A percentile compares a stretch with the other conserved stretches of the same genome.
phyloP scores from a whole-genome alignment of 75 land plant species.

The Ceratopteris richardii region DNA sequence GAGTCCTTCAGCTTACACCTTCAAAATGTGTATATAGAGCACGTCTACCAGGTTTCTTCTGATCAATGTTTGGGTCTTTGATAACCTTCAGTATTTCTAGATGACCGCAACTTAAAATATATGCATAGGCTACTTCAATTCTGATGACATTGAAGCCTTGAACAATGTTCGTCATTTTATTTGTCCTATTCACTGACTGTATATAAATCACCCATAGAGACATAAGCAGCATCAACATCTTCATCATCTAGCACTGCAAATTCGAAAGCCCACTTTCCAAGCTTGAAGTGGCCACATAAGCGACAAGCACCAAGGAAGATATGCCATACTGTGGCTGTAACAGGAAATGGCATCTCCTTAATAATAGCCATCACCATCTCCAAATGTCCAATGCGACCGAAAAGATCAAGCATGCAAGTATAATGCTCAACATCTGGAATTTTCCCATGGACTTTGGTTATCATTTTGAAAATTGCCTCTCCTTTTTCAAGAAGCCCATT shows the following conservation, averaged over 20 bases:
- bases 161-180: no score
- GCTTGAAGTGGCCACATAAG: conserved; percentile 3
- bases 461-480: no score
- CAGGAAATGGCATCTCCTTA: conserved; percentile 5
- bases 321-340: conserved; percentile 2
- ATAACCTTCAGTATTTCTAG: no score
- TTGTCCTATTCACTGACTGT: no score
- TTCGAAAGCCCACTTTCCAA: background rate
- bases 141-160: no score
- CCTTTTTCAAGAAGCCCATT: conserved; percentile 5
- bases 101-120: no score
- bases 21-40: no score
- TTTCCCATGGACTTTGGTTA: conserved; percentile 2
- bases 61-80: no score
- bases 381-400: conserved; percentile 7
- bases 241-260: background rate
- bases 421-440: conserved; percentile 10
- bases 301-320: conserved; percentile 13
- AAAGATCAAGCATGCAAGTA: conserved; percentile 15
- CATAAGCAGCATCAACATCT: background rate
- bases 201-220: conserved; percentile 1
- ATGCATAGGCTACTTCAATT: no score
- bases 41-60: no score
- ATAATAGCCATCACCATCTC: conserved; percentile 1
- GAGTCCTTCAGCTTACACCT: no score